Evolutionary conservation across 225 moss, liverwort and hornwort genomes (phyloP).

Genomic region (Neckera pumila): DNA sequence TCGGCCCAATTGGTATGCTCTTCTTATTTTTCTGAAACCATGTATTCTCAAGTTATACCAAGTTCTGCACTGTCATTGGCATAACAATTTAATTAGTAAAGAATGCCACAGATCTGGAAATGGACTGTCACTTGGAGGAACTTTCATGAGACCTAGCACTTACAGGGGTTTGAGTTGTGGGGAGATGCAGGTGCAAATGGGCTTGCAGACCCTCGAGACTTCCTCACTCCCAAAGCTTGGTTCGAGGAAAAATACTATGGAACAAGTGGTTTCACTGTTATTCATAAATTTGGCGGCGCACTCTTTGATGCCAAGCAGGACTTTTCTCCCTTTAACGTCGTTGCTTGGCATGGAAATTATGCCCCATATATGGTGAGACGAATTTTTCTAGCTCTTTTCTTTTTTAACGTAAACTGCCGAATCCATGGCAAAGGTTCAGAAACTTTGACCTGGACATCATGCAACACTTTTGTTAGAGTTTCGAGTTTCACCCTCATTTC

Average conservation of each 20-base stretch:
- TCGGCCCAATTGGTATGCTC: slow-evolving; percentile 75
- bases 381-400: background rate
- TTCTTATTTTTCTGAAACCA: background rate
- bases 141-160: no score
- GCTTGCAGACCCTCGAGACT: slow-evolving; percentile 84
- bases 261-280: slow-evolving; percentile 51
- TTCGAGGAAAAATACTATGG: slow-evolving; percentile 53
- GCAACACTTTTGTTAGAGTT: no score
- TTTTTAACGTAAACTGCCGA: background rate
- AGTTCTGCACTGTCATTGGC: background rate
- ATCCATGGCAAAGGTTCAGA: background rate
- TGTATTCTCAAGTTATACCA: background rate
- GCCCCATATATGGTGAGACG: slow-evolving; percentile 72
- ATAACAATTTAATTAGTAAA: background rate
- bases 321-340: slow-evolving; percentile 95
- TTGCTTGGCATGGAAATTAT: slow-evolving; percentile 97
- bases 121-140: background rate
- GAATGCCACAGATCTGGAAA: background rate
- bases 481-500: no score
- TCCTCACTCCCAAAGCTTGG: slow-evolving; percentile 81
- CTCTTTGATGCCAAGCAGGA: slow-evolving; percentile 92
- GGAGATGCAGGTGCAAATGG: slow-evolving; percentile 76
- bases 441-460: background rate
- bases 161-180: background rate
- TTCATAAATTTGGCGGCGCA: slow-evolving; percentile 89